Percentiles rank a stretch among this genome's conserved stretches.
phyloP scores from a whole-genome alignment of 2,329 filamentous ascomycete genomes.

The Teratosphaeria destructans region DNA sequence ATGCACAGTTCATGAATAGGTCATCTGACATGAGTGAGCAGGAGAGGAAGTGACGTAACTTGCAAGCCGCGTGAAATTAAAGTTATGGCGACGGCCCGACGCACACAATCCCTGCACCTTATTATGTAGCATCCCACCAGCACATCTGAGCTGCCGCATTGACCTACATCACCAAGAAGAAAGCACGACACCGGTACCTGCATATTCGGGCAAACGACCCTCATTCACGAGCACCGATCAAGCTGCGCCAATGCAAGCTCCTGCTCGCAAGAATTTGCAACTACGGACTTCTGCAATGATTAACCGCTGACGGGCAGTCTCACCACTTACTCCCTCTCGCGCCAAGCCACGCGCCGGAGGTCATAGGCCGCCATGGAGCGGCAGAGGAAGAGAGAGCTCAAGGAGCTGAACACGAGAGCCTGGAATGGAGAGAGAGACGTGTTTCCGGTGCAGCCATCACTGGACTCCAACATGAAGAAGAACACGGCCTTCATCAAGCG shows the following conservation, averaged over 20 bases:
- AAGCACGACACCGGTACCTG: neutral
- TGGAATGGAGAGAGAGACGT: conserved; percentile 85
- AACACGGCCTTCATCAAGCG: conserved; percentile 98
- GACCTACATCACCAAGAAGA: neutral
- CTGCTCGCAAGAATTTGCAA: conserved; percentile 19
- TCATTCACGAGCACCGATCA: neutral
- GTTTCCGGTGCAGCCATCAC: conserved; percentile 63
- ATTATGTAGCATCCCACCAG: neutral
- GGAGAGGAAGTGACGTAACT: neutral
- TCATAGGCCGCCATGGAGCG: conserved; percentile 37
- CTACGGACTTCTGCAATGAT: conserved; percentile 22
- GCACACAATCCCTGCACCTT: neutral
- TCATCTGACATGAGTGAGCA: neutral
- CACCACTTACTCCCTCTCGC: conserved; percentile 12
- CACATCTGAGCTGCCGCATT: neutral
- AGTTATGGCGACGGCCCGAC: neutral
- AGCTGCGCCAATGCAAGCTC: conserved; percentile 26
- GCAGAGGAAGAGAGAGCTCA: conserved; percentile 57
- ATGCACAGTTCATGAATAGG: neutral
- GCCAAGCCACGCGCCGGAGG: conserved; percentile 14
- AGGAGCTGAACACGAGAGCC: conserved; percentile 73
- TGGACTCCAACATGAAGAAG: conserved; percentile 94
- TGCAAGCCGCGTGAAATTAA: neutral
- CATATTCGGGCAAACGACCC: neutral
- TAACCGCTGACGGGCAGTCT: conserved; percentile 21